phyloP scores from a whole-genome alignment of 2,329 filamentous ascomycete species.

The Aaosphaeria arxii region DNA sequence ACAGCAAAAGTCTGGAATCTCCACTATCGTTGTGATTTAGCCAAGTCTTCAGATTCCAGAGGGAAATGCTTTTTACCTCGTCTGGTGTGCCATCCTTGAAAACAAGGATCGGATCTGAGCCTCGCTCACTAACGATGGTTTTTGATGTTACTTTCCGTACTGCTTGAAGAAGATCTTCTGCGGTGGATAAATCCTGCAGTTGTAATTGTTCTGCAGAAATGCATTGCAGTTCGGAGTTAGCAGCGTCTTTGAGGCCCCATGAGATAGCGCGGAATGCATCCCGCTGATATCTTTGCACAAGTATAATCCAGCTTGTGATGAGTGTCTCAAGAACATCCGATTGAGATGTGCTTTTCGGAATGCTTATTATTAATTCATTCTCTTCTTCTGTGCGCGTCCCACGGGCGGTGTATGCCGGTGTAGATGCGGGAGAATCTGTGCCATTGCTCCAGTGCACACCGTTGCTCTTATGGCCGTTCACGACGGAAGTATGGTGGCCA shows the following conservation, averaged over 20 bases:
- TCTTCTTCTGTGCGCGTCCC: neutral
- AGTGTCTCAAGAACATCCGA: constrained; percentile 14
- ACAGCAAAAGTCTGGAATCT: constrained; percentile 21
- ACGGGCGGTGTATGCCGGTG: neutral
- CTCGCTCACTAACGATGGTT: constrained; percentile 3
- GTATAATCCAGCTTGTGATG: constrained; percentile 29
- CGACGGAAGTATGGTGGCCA: too few species aligned
- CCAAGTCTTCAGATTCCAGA: too few species aligned
- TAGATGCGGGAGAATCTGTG: neutral
- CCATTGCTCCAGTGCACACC: too few species aligned
- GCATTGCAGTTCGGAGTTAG: constrained; percentile 8
- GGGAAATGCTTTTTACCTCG: constrained; percentile 13
- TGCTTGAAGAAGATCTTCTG: constrained; percentile 12
- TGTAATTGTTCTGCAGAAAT: constrained; percentile 16
- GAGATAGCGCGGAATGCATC: constrained; percentile 28
- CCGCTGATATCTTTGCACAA: constrained; percentile 29
- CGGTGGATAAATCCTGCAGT: constrained; percentile 10
- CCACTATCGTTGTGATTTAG: constrained; percentile 17
- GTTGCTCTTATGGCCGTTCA: neutral
- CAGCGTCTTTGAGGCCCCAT: constrained; percentile 19
- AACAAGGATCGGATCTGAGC: constrained; percentile 7
- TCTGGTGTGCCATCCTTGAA: constrained; percentile 27
- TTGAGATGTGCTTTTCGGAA: too few species aligned
- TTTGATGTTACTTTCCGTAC: constrained; percentile 11
- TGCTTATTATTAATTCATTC: too few species aligned